A percentile compares a stretch with the other conserved stretches of the same genome.
phyloP scores from a whole-genome alignment of 2,329 filamentous ascomycete species.

The Uncinocarpus reesii region DNA sequence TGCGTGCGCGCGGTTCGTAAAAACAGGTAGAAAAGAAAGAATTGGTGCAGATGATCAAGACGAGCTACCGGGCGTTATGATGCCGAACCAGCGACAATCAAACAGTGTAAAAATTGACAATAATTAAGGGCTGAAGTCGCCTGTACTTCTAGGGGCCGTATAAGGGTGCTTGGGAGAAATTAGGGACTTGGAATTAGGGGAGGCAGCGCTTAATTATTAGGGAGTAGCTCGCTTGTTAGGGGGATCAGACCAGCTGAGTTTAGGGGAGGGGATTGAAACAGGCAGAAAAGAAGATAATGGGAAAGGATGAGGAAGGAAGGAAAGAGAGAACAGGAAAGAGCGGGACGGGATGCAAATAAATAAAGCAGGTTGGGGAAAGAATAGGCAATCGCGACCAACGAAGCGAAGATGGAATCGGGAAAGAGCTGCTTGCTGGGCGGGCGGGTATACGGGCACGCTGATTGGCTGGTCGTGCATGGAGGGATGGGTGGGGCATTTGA shows the following conservation, averaged over 20 bases:
- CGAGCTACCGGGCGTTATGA: conserved; percentile 16
- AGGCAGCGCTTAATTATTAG: conserved; percentile 22
- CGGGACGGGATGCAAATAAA: too few relatives aligned
- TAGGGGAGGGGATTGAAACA: conserved; percentile 31
- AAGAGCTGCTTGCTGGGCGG: neutral
- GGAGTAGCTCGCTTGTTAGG: conserved; percentile 23
- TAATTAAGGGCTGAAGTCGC: conserved; percentile 10
- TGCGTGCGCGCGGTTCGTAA: neutral
- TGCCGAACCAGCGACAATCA: conserved; percentile 18
- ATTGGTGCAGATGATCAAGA: conserved; percentile 4
- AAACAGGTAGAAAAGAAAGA: neutral
- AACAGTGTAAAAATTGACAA: conserved; percentile 4
- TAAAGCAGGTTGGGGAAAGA: too few relatives aligned
- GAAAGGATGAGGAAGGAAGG: conserved; percentile 6
- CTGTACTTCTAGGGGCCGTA: conserved; percentile 2
- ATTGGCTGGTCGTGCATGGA: conserved; percentile 10
- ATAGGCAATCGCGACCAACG: too few relatives aligned
- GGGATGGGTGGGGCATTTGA: neutral
- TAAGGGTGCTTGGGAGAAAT: neutral
- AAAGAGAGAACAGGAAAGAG: neutral
- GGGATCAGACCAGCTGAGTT: conserved; percentile 51
- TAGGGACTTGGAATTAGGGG: too few relatives aligned
- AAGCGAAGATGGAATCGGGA: neutral
- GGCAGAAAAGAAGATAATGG: conserved; percentile 24
- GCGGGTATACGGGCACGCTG: conserved; percentile 8